A percentile compares a stretch with the other conserved stretches of the same genome.
Evolutionary conservation across 192 early-diverging fungal genomes (phyloP).

Genomic region (Backusella parvicylindrica): DNA sequence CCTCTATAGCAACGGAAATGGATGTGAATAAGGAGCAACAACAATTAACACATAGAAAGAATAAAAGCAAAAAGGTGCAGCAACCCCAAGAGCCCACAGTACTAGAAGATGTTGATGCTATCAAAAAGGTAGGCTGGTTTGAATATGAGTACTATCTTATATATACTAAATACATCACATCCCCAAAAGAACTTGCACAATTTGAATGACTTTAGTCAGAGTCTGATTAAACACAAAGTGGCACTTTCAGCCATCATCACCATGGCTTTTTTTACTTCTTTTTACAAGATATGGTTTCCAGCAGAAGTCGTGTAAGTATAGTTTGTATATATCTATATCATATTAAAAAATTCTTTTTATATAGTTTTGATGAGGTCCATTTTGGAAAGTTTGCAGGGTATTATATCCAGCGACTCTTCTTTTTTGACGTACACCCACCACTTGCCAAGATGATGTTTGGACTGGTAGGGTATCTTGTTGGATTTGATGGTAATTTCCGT

Average conservation of each 20-base stretch:
- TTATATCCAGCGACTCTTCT: conserved; percentile 86
- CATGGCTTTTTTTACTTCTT: conserved; percentile 59
- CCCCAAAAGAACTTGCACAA: background rate
- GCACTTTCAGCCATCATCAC: conserved; percentile 31
- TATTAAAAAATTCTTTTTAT: background rate
- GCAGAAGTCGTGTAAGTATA: conserved; percentile 66
- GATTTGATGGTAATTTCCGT: conserved; percentile 94
- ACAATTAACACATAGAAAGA: background rate
- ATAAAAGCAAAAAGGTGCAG: background rate
- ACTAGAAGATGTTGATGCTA: background rate
- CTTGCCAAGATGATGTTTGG: conserved; percentile 91
- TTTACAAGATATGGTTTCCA: conserved; percentile 67
- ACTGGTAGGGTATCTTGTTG: conserved; percentile 74
- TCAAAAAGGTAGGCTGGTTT: background rate
- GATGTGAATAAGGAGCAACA: background rate
- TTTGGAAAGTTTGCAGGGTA: conserved; percentile 98
- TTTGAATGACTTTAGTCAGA: background rate
- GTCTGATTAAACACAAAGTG: background rate
- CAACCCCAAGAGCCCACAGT: background rate
- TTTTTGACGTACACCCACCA: conserved; percentile 98
- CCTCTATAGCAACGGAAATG: background rate
- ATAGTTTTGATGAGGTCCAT: conserved; percentile 96
- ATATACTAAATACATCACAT: background rate
- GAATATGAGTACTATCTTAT: background rate
- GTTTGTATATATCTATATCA: background rate